Base-by-base conservation (phyloP, 202 grass and related monocot species). In the Saccharum hybrid region DNA sequence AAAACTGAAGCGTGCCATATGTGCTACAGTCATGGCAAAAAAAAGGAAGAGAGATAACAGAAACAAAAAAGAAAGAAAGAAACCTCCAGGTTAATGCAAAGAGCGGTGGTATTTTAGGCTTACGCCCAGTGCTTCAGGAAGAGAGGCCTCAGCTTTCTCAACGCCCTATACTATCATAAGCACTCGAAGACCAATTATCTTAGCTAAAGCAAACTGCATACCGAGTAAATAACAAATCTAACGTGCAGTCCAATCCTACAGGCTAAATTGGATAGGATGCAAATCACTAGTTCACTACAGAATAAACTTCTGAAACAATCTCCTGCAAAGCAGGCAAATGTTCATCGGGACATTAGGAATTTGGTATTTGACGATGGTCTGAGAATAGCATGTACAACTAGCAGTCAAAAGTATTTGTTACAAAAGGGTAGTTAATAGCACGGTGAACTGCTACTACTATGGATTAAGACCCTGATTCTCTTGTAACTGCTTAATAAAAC, bases 261-360 rank as follows among this genome's bases (percentile, higher is more conserved):
- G 36, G 36, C 36, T 37, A 37, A 76, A 80, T 52, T 52, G 40
- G 33, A 76, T 63, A 41, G 10, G 22, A 40, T 63, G n/a, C 9
- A 54, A 70, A 60, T 33, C 33, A 33, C 33, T 33, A 33, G 33
- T 33, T 33, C 33, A 33, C 33, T 33, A 33, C 33, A 33, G 33
- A 59, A 82, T 34, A 66, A 28, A 31, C 41, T 71, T 28, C 12
- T 81, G 37, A 49, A 59, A 57, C 34, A 81, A 38, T 23, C 57
- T 23, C 7, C 39, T 45, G 12, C 18, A 43, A 26, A 81, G 67
- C 22, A 56, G 13, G 61, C 40, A 76, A 28, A 33, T 54, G 39
- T 28, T 42, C 19, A 8, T 37, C 0, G 9, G 68, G 12, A 46
- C 34, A 54, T 30, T 37, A 34, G 31, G 22, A 76, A 42, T 68